These are phyloP conservation scores for Paradendryphiella salina DNA, from an alignment of 2,329 filamentous ascomycete genomes.

Conservation along the genomic window DNA sequence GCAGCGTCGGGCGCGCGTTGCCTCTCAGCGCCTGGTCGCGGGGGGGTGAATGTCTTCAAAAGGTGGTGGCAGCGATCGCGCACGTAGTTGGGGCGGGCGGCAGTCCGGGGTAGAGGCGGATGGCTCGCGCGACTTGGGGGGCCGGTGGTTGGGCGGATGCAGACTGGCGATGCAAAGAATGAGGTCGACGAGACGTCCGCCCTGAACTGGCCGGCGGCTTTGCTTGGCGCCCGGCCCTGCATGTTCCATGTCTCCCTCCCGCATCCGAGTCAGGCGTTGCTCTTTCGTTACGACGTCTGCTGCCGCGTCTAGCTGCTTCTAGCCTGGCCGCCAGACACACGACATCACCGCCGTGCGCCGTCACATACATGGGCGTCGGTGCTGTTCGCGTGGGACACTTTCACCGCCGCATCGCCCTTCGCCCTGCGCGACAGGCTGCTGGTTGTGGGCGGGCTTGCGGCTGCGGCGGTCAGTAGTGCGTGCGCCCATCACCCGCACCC, in stretches of 20 bases:
- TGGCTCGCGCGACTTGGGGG: constrained; percentile 11
- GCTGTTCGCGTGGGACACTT: no score
- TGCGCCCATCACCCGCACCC: background rate
- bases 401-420: no score
- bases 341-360: no score
- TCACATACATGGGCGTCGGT: no score
- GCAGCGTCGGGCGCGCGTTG: no score
- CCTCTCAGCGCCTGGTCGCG: constrained; percentile 11
- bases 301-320: no score
- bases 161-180: constrained; percentile 14
- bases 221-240: constrained; percentile 6
- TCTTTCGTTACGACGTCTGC: no score
- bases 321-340: no score
- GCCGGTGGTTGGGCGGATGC: constrained; percentile 2
- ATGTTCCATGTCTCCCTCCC: constrained; percentile 1
- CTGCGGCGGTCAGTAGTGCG: constrained; percentile 9
- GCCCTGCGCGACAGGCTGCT: no score
- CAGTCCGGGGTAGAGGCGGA: background rate
- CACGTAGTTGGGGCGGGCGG: constrained; percentile 2
- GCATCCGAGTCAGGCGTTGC: constrained; percentile 4
- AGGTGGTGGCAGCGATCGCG: constrained; percentile 18
- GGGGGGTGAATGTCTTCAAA: constrained; percentile 5
- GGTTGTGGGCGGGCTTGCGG: constrained; percentile 1
- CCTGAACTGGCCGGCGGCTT: constrained; percentile 7
- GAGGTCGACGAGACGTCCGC: constrained; percentile 15